Percentiles rank a stretch among this genome's conserved stretches.
Conservation (phyloP, 2,329 filamentous ascomycete species). For the Penicillium capsulatum region DNA sequence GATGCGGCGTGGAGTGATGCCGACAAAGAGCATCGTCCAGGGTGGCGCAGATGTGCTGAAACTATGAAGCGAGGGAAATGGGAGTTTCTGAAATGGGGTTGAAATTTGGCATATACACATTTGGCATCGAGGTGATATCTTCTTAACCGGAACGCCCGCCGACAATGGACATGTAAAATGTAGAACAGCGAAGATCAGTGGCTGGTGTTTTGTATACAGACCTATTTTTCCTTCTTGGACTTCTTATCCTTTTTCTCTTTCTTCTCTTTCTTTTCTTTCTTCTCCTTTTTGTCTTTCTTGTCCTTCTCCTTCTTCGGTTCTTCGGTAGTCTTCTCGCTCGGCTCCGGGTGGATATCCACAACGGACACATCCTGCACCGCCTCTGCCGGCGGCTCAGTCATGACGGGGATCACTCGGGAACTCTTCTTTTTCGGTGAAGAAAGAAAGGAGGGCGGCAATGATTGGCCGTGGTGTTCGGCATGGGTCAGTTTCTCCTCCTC, state of each 20-base stretch:
- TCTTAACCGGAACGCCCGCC: conserved; percentile 20
- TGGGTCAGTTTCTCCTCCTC: conserved; percentile 60
- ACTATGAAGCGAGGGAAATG: background rate
- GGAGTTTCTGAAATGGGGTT: background rate
- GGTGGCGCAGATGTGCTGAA: conserved; percentile 44
- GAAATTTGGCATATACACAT: conserved; percentile 11
- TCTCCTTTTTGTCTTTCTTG: conserved; percentile 11
- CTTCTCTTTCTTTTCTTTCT: conserved; percentile 14
- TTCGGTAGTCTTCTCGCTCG: conserved; percentile 5
- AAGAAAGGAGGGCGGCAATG: conserved; percentile 20
- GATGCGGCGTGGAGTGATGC: conserved; percentile 80
- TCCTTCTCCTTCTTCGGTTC: conserved; percentile 10
- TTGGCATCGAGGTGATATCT: conserved; percentile 7
- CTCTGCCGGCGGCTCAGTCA: conserved; percentile 10
- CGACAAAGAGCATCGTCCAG: conserved; percentile 70
- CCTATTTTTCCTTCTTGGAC: conserved; percentile 12
- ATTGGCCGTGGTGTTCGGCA: conserved; percentile 47
- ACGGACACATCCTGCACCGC: conserved; percentile 14
- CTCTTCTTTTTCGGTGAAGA: conserved; percentile 10
- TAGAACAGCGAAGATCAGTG: conserved; percentile 3
- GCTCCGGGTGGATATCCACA: conserved; percentile 16
- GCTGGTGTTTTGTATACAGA: conserved; percentile 3
- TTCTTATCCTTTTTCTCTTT: conserved; percentile 16
- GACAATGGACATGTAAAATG: conserved; percentile 11
- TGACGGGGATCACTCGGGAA: conserved; percentile 22